Evolutionary conservation across 2,329 filamentous ascomycete species (phyloP).

Genomic region (Botryotinia convoluta): DNA sequence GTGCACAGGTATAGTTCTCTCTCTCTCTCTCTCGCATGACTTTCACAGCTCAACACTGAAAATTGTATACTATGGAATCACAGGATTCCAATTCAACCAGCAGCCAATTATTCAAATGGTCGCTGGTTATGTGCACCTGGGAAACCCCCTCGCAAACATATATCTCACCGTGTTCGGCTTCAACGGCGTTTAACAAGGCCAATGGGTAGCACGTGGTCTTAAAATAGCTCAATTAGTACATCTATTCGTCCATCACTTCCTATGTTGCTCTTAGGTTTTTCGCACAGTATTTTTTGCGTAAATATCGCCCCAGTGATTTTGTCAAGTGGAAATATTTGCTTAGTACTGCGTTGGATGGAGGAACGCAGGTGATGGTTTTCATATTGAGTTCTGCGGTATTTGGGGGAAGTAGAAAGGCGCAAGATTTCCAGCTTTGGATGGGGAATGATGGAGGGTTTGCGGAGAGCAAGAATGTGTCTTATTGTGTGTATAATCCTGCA

Average conservation of each 20-base stretch:
- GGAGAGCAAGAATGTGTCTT: not conserved
- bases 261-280: slow-evolving; percentile 67
- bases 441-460: slow-evolving; percentile 27
- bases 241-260: slow-evolving; percentile 62
- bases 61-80: too few relatives aligned
- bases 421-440: slow-evolving; percentile 31
- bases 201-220: too few relatives aligned
- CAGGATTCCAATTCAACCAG: too few relatives aligned
- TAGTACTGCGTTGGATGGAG: slow-evolving; percentile 69
- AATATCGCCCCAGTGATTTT: slow-evolving; percentile 58
- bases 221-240: too few relatives aligned
- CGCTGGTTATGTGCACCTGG: too few relatives aligned
- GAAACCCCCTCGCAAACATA: too few relatives aligned
- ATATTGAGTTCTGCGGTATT: slow-evolving; percentile 58
- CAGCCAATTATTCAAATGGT: too few relatives aligned
- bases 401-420: slow-evolving; percentile 37
- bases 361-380: slow-evolving; percentile 62
- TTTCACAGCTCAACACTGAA: too few relatives aligned
- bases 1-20: too few relatives aligned
- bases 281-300: slow-evolving; percentile 68
- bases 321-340: slow-evolving; percentile 75
- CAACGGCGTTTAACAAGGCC: too few relatives aligned
- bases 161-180: too few relatives aligned
- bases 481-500: not conserved
- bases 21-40: too few relatives aligned